These are phyloP conservation scores for Metschnikowia sp. DNA, from an alignment of 805 yeast species.

Conservation along the genomic window DNA sequence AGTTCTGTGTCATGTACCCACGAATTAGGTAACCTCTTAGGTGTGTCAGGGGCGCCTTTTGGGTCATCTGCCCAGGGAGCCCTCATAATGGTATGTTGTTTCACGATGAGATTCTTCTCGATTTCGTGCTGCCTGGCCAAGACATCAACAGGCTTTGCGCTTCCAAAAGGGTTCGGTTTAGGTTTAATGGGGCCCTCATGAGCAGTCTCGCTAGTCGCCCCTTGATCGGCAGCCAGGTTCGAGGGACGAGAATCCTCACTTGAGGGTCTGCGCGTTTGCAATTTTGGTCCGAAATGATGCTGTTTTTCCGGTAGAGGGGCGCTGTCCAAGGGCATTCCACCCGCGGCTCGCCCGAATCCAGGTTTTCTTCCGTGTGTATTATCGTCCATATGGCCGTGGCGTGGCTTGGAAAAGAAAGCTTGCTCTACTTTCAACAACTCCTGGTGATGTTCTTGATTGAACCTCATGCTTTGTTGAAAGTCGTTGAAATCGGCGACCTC, in stretches of 20 bases:
- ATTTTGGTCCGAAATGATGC: slow-evolving; percentile 7
- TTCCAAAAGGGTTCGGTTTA: slow-evolving; percentile 73
- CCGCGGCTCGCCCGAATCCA: slow-evolving; percentile 10
- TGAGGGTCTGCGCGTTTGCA: slow-evolving; percentile 3
- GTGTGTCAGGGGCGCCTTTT: neutral
- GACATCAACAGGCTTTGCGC: slow-evolving; percentile 83
- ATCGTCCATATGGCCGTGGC: slow-evolving; percentile 10
- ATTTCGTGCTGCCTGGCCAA: slow-evolving; percentile 60
- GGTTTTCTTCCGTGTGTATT: slow-evolving; percentile 5
- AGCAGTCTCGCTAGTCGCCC: neutral
- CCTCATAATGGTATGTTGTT: slow-evolving; percentile 33
- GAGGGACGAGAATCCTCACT: neutral
- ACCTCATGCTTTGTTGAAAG: slow-evolving; percentile 37
- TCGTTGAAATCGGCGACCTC: slow-evolving; percentile 41
- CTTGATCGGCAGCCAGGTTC: neutral
- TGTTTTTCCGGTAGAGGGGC: slow-evolving; percentile 5
- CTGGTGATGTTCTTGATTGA: slow-evolving; percentile 33
- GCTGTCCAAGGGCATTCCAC: slow-evolving; percentile 16
- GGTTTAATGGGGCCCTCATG: slow-evolving; percentile 12
- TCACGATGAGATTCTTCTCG: slow-evolving; percentile 31
- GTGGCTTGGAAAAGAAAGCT: slow-evolving; percentile 23
- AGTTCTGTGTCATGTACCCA: neutral
- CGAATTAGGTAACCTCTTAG: neutral
- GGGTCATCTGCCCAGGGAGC: slow-evolving; percentile 16
- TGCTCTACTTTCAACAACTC: slow-evolving; percentile 31